These are phyloP conservation scores for Leishmania tarentolae DNA, from an alignment of 208 protist species.

Conservation along the genomic window DNA sequence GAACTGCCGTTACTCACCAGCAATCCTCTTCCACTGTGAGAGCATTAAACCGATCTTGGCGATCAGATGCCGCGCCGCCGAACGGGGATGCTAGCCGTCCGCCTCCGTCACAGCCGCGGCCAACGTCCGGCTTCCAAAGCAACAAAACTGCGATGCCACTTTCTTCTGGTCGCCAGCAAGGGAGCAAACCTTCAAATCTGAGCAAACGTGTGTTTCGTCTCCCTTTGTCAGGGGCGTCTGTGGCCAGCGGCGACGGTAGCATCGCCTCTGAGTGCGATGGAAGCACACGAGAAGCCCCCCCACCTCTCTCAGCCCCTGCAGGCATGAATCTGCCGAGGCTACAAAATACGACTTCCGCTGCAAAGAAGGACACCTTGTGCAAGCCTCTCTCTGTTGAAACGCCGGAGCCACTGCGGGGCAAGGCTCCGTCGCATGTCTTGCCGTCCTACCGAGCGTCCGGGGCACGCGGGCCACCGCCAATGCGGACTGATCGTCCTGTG, in stretches of 20 bases:
- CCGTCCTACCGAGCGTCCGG: neutral
- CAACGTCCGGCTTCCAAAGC: neutral
- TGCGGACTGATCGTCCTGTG: neutral
- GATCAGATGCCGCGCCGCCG: neutral
- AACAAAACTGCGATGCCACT: too few relatives aligned
- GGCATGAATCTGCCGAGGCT: slow-evolving; percentile 2
- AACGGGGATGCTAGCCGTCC: neutral
- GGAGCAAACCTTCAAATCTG: neutral
- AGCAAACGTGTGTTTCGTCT: neutral
- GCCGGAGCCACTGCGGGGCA: slow-evolving; percentile 1
- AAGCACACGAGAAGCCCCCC: neutral
- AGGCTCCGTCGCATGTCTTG: neutral
- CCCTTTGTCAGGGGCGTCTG: slow-evolving; percentile 2
- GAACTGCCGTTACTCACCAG: neutral
- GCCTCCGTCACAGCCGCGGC: neutral
- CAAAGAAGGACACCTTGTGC: neutral
- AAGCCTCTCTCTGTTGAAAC: neutral
- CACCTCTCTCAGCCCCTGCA: slow-evolving; percentile 8
- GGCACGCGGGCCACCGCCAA: neutral
- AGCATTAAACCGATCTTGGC: neutral
- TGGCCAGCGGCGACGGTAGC: slow-evolving; percentile 4
- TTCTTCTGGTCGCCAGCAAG: neutral
- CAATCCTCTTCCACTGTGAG: neutral
- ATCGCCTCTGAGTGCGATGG: neutral
- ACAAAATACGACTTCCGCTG: neutral